Base-by-base conservation (phyloP, 2,329 filamentous ascomycete species). In the Fusarium sororula region DNA sequence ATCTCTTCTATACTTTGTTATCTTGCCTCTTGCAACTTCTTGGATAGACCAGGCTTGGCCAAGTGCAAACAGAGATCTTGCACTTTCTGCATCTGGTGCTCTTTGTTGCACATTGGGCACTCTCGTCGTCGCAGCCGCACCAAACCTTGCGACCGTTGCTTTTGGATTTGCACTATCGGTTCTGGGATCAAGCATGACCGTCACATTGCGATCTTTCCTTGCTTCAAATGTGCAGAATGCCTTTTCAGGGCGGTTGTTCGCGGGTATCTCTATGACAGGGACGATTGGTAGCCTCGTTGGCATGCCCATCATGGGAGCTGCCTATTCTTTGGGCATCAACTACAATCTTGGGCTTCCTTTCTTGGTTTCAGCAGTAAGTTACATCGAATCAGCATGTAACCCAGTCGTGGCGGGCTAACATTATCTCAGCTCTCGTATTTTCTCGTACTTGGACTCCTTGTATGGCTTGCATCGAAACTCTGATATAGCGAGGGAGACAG, bases 211-310 rank as follows among this genome's bases (percentile, higher is more conserved):
- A 24, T 66, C 63, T 1, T 66, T 58, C 24, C 14, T 66, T 58
- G 42, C 61, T 20, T 66, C 63, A 1, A 24, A 57, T 2, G 35
- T 66, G 3, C 24, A 57, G 4, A 26, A 56, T 15, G 38, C 2
- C 6, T 66, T 57, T 37, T 66, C 63, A 6, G 63, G 63, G 7
- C 61, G 63, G 2, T 35, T 66, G 7, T 66, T 66, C 13, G 50
- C 63, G 4, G 42, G 38, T 10, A 38, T 66, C 13, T 47, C 48
- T n/a, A 22, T 65, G n/a, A 38, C 28, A 6, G 63, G 45, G 5
- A 66, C 37, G 14, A 42, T 58, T 24, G 61, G 42, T 14, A 48
- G 63, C 38, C 50, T 66, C 20, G 7, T 66, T n/a, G 50, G 37
- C 8, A 24, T 39, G 37, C 28, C 48, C 20, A 22, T 66, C 26